Evolutionary conservation across 148 eudicot genomes (phyloP).

Genomic region (Tetragonia tetragonoides): DNA sequence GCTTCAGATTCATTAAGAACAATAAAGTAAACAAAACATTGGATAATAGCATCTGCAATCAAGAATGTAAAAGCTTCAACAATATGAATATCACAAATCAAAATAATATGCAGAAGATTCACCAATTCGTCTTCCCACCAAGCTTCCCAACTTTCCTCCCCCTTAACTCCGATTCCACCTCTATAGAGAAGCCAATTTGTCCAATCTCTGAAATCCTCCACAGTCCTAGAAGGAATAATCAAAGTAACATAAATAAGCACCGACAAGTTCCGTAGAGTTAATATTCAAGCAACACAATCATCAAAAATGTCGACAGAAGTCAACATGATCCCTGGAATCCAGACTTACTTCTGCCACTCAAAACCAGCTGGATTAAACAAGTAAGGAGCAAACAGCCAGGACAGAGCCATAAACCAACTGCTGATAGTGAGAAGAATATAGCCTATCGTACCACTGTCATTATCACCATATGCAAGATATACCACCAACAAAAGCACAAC

Average conservation of each 20-base stretch:
- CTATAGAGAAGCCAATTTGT: constrained; percentile 98
- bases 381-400: constrained; percentile 99
- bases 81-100: constrained; percentile 2
- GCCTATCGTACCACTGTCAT: constrained; percentile 58
- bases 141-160: constrained; percentile 99
- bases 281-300: background rate
- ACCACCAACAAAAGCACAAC: constrained; percentile 80
- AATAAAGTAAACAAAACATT: background rate
- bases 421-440: constrained; percentile 85
- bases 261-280: background rate
- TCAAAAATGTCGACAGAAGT: background rate
- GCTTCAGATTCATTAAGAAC: background rate
- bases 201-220: constrained; percentile 98
- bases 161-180: constrained; percentile 98
- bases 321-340: background rate
- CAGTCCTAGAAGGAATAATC: constrained; percentile 47
- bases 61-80: background rate
- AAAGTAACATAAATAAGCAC: background rate
- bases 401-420: constrained; percentile 95
- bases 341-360: constrained; percentile 98
- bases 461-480: constrained; percentile 77
- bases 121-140: constrained; percentile 99
- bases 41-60: background rate
- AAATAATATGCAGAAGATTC: constrained; percentile 8
- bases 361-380: constrained; percentile 95